phyloP scores from a whole-genome alignment of 1,139 yeast species.

The Candida tropicalis region DNA sequence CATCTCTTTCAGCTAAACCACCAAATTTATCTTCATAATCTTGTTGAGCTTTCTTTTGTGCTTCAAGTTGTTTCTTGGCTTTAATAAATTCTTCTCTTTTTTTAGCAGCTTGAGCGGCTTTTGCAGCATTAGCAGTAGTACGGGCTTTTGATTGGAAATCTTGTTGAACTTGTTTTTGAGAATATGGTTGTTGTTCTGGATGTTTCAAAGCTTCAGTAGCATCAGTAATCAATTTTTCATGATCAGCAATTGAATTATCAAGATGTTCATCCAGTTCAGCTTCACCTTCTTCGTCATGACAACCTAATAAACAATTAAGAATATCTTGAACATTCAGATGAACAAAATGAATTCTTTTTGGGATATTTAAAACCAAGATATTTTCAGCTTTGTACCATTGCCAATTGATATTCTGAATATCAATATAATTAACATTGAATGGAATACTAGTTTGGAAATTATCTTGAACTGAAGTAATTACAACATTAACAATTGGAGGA shows the following conservation, averaged over 20 bases:
- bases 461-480: conserved; percentile 35
- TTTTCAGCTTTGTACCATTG: conserved; percentile 34
- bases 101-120: not conserved
- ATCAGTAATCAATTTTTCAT: conserved; percentile 4
- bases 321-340: conserved; percentile 17
- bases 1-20: conserved; percentile 6
- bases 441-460: conserved; percentile 36
- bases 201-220: conserved; percentile 2
- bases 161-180: not conserved
- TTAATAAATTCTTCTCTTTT: conserved; percentile 2
- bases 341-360: conserved; percentile 29
- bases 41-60: conserved; percentile 1
- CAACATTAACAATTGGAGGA: conserved; percentile 28
- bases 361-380: conserved; percentile 43
- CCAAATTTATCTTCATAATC: conserved; percentile 1
- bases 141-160: not conserved
- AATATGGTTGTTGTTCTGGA: conserved; percentile 2
- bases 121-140: not conserved
- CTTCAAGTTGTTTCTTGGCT: not conserved
- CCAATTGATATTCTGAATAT: conserved; percentile 39
- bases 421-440: conserved; percentile 37
- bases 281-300: conserved; percentile 1
- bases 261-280: not conserved
- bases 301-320: conserved; percentile 14
- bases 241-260: conserved; percentile 2